Evolutionary conservation across 2,329 filamentous ascomycete species (phyloP), one percentile per base, ranked within the genome.

Genomic region (Fusarium citri): DNA sequence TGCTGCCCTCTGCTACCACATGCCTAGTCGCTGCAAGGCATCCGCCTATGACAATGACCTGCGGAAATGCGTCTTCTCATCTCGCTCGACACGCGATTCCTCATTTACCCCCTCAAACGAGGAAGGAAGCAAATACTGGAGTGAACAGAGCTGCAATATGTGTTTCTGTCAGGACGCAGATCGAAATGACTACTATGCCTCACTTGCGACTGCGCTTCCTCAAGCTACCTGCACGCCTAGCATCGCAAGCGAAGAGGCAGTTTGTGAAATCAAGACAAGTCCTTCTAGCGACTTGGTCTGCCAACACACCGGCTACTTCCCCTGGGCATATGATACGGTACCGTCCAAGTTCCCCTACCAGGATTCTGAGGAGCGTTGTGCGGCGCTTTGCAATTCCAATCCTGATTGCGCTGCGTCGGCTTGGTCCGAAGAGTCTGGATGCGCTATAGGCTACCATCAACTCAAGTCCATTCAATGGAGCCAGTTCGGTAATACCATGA

Each of bases 1-100:
- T 2, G 14, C 22, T 5, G 66, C 43, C 0, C n/a, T 68, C 2
- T 68, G 66, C n/a, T 49, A 64, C 10, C 66, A 68, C 2, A 68
- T 68, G 50, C 50, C 55, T 0, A 16, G 37, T 7, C 66, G 66
- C 6, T 68, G 66, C 26, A 68, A 64, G n/a, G 42, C 66, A 15
- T 64, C 59, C 0, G 50, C 46, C 2, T 68, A 42, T 40, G 47
- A 59, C 16, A 30, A 64, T 6, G 26, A 43, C 2, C 11, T n/a
- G 6, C 18, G 12, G 8, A 53, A 49, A 8, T 68, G 66, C 12
- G 22, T 46, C 23, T 68, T 68, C 31, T 67, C 66, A 0, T 37
- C 49, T 1, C 14, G 4, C 4, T 68, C 66, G 1, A 50, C 56
- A 8, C 25, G 25, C 3, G 20, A 28, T 18, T 25, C 59, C 1